Conservation (phyloP, 345 rosid genomes). For the Salix exigua region DNA sequence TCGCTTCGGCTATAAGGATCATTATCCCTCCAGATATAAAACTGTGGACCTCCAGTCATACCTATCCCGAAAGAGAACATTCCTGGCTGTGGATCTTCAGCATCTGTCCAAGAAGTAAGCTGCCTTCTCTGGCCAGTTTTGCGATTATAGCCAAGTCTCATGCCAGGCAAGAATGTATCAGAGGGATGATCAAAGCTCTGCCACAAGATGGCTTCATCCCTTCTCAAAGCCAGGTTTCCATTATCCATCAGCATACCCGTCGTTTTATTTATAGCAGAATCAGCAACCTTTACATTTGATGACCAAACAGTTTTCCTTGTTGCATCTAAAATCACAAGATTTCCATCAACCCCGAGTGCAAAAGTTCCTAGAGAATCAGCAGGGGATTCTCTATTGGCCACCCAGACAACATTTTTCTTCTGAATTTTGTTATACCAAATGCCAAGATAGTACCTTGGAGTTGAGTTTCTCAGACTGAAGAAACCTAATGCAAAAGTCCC, state of each 20-base stretch:
- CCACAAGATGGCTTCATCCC: conserved; percentile 1
- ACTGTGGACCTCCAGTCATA: not conserved
- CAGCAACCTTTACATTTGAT: not conserved
- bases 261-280: not conserved
- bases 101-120: not conserved
- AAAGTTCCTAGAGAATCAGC: not conserved
- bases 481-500: no score
- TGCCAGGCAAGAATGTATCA: conserved; percentile 3
- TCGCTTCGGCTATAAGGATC: not conserved
- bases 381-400: not conserved
- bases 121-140: not conserved
- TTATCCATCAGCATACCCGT: not conserved
- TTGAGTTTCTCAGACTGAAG: no score
- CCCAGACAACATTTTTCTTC: not conserved
- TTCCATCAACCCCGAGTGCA: not conserved
- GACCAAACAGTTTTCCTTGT: not conserved
- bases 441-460: no score
- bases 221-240: not conserved
- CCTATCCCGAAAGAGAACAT: not conserved
- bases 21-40: not conserved
- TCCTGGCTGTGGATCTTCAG: not conserved
- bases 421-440: not conserved
- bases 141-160: not conserved
- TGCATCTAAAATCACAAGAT: not conserved
- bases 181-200: conserved; percentile 10